Evolutionary conservation across 257 asterid genomes (phyloP), one percentile per base, ranked within the genome.

Genomic region (Penstemon eatonii): DNA sequence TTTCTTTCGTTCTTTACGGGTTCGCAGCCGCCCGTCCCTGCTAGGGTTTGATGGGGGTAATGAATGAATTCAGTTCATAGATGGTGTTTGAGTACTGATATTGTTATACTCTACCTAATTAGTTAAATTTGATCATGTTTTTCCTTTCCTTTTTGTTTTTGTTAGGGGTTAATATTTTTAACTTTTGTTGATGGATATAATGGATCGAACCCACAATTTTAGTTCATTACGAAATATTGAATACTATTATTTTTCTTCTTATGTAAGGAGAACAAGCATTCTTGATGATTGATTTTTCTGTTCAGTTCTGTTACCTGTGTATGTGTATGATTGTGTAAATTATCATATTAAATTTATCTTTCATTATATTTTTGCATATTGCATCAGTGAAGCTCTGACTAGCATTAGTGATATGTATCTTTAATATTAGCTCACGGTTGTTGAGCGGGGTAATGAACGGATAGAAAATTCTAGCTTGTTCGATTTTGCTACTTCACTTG

Each of bases 1-100:
- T 88, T 92, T 75, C 86, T 92, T 53, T 87, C 98, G 13, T 77
- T 89, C 79, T 71, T 91, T 70, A 46, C 85, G 55, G 81, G 78
- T 38, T 47, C 80, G 13, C 78, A 63, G 69, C 70, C 75, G 18
- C 68, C 85, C 0, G 83, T 79, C 36, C 60, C 79, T 55, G 70
- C 86, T 60, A 84, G 95, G 80, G 89, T 65, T 76, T 89, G 90
- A 91, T 57, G 43, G 25, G 43, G 76, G 80, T 67, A 71, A 59
- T 64, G 73, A 75, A 60, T 58, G 10, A 45, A 56, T 56, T 78
- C 58, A 10, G 61, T 40, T 38, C 40, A 25, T 25, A 25, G 33
- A 25, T 2, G 33, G 33, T 25, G 53, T 67, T 41, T 4, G 73
- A 52, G 54, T 43, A 50, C 9, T 65, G 63, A 64, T 55, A 12